A percentile compares a stretch with the other conserved stretches of the same genome.
phyloP scores from a whole-genome alignment of 2,329 filamentous ascomycete species.

The Sclerotinia glacialis region DNA sequence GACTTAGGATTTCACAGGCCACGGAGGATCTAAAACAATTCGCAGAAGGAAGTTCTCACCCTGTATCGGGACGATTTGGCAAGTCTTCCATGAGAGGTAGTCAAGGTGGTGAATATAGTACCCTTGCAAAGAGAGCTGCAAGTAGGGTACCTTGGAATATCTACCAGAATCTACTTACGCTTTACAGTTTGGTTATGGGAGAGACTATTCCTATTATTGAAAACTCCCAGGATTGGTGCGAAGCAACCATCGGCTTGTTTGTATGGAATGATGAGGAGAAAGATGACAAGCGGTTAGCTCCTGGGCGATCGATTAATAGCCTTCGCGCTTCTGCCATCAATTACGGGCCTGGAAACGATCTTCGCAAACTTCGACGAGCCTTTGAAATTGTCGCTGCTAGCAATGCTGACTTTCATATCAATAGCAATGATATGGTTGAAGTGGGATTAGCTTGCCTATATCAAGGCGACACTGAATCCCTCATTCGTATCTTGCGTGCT shows the following conservation, averaged over 20 bases:
- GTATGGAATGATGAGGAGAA: conserved; percentile 91
- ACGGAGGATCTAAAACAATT: conserved; percentile 71
- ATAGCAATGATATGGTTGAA: conserved; percentile 72
- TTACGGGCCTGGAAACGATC: conserved; percentile 61
- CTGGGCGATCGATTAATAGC: conserved; percentile 32
- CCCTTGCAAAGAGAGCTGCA: conserved; percentile 69
- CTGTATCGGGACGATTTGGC: conserved; percentile 40
- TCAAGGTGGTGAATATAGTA: conserved; percentile 61
- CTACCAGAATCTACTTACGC: conserved; percentile 75
- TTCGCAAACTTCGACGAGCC: conserved; percentile 67
- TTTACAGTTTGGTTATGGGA: conserved; percentile 81
- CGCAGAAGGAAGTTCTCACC: conserved; percentile 59
- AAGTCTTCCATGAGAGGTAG: conserved; percentile 47
- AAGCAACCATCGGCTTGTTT: conserved; percentile 78
- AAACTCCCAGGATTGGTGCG: conserved; percentile 84
- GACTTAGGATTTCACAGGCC: conserved; percentile 68
- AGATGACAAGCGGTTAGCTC: conserved; percentile 43
- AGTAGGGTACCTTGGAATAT: conserved; percentile 87
- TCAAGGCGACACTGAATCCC: conserved; percentile 75
- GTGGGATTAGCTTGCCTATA: conserved; percentile 79
- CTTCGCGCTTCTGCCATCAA: conserved; percentile 42
- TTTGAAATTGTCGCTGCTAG: conserved; percentile 65
- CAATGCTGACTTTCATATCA: conserved; percentile 70
- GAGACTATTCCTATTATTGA: conserved; percentile 71
- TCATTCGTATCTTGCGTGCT: conserved; percentile 68